Evolutionary conservation across 352 stramenopile species (phyloP).

Genomic region (Blastocystis hominis): DNA sequence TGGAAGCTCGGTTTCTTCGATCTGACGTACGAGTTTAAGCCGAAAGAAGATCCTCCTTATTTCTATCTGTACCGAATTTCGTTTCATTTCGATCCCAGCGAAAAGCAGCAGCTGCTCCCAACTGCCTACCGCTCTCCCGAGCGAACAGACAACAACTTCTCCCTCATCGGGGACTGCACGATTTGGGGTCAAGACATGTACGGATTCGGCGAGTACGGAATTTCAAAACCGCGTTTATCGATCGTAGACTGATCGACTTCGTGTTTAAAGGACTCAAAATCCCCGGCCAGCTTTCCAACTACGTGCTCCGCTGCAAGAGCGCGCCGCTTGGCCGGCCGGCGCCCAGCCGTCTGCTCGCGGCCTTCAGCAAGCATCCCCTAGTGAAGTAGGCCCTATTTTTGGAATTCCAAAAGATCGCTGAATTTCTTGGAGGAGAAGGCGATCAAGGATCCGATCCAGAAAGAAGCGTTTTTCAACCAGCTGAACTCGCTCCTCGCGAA

Average conservation of each 20-base stretch:
- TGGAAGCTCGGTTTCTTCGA: constrained; percentile 58
- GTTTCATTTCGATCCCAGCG: background rate
- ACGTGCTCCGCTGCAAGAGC: constrained; percentile 27
- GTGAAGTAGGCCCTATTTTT: background rate
- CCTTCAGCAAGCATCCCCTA: constrained; percentile 56
- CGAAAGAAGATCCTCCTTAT: constrained; percentile 35
- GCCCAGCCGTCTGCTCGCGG: constrained; percentile 10
- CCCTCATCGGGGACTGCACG: constrained; percentile 41
- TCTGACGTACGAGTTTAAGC: constrained; percentile 39
- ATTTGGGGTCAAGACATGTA: constrained; percentile 53
- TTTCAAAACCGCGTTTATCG: background rate
- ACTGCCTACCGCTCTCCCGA: constrained; percentile 39
- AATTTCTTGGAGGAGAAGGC: constrained; percentile 55
- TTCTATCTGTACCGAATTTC: constrained; percentile 4
- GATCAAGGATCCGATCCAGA: constrained; percentile 53
- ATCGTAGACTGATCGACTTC: constrained; percentile 29
- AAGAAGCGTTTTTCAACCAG: constrained; percentile 50
- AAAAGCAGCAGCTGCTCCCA: constrained; percentile 11
- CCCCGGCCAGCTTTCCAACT: constrained; percentile 16
- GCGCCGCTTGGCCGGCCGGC: constrained; percentile 41
- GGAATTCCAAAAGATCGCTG: background rate
- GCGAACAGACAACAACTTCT: constrained; percentile 7
- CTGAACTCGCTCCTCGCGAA: constrained; percentile 19
- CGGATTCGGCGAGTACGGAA: constrained; percentile 29
- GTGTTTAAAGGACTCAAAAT: constrained; percentile 37